Evolutionary conservation across 805 yeast species (phyloP), one percentile per base, ranked within the genome.

Genomic region (Lachancea waltii): DNA sequence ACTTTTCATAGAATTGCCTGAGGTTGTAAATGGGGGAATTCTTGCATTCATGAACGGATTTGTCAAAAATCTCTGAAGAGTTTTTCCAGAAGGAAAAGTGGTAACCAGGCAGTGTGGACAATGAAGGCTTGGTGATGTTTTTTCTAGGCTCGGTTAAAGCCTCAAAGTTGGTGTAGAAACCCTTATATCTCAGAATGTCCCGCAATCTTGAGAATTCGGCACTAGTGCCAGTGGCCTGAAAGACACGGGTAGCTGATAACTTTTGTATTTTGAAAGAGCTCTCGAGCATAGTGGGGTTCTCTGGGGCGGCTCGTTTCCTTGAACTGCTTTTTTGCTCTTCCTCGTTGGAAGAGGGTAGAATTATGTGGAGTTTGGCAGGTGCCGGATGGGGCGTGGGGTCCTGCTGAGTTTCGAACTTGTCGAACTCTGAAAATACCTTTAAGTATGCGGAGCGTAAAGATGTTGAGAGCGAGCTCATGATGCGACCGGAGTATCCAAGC

Each of bases 401-500:
- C 25, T n/a, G n/a, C 9, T 22, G 14, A 10, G 14, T 11, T 3
- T 24, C 22, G 8, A 23, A 24, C 11, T 28, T 25, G 34, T 65
- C 65, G 42, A 56, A 62, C 1, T 57, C 55, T 16, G 46, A 42
- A 21, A 75, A 45, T 13, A 70, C 62, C 43, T 71, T 69, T 42
- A 69, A 67, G 50, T 79, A 80, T 1, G 82, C 73, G 1, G 75
- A 58, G 50, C 80, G 75, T 43, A 83, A 62, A 1, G 86, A 72
- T 11, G 86, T 73, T 10, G 85, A 77, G 31, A 82, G 57, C 9
- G 86, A 79, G 22, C 84, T 78, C 73, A 80, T 78, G 36, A 79
- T 77, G 47, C 77, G 72, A 2, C 85, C 86, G 22, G 76, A 71
- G 54, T 79, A 82, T 0, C 95, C 94, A 35, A 85, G 62, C 49